Conservation (phyloP, 2,329 filamentous ascomycete species). For the Colletotrichum kahawae region DNA sequence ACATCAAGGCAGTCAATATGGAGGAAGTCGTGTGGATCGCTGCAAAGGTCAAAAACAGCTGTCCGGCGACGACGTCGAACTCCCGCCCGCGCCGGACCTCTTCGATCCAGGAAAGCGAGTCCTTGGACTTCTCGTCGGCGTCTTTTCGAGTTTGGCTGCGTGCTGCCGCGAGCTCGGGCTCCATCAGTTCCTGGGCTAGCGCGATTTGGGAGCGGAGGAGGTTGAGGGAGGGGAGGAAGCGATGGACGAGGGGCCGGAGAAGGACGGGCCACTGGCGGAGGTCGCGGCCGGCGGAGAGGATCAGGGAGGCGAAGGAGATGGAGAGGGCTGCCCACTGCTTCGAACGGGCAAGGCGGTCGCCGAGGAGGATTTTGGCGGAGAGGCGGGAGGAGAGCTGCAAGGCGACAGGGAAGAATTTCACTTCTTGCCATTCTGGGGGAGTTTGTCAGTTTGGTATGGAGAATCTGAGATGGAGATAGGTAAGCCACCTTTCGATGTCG, state of each 20-base stretch:
- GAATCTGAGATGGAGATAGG: background rate
- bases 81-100: constrained; percentile 50
- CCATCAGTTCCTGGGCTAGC: constrained; percentile 39
- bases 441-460: background rate
- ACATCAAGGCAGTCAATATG: constrained; percentile 38
- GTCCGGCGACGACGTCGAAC: constrained; percentile 72
- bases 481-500: background rate
- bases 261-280: constrained; percentile 45
- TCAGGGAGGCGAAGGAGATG: constrained; percentile 44
- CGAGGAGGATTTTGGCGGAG: constrained; percentile 54
- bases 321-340: constrained; percentile 50
- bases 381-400: constrained; percentile 47
- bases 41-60: constrained; percentile 76
- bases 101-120: constrained; percentile 50
- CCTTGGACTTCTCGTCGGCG: constrained; percentile 35
- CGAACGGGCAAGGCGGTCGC: constrained; percentile 47
- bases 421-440: constrained; percentile 26
- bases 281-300: constrained; percentile 37
- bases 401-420: background rate
- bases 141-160: constrained; percentile 25
- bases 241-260: constrained; percentile 46
- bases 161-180: constrained; percentile 29
- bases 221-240: constrained; percentile 43
- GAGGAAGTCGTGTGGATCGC: constrained; percentile 49
- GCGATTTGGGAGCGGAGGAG: constrained; percentile 38